Evolutionary conservation across 2,329 filamentous ascomycete genomes (phyloP), one percentile per base, ranked within the genome.

Genomic region (Anisogramma anomala): DNA sequence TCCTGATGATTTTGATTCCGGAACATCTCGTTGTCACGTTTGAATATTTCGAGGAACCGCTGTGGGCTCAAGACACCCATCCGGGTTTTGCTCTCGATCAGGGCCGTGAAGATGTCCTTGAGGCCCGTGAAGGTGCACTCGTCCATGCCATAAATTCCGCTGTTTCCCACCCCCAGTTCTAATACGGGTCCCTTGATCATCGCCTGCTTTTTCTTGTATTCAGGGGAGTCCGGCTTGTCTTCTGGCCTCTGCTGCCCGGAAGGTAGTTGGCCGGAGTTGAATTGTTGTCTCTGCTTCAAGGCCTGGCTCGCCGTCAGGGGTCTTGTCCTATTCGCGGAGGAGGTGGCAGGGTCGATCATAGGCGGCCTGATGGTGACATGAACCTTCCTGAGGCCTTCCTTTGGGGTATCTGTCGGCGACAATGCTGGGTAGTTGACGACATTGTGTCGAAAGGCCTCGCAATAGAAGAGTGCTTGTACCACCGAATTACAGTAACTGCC

Each of bases 131-230:
- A 98, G 3, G 94, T 80, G 46, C 85, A 93, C 57, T 96, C 89
- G 36, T 85, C 77, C 88, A 96, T 95, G 52, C 84, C 85, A 56
- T 95, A 94, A 14, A 79, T 75, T 33, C 71, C 70, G 6, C 80
- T 72, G 55, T 87, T 91, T 53, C 93, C 85, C 52, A 83, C 80
- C 36, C 81, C 77, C 60, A 96, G 74, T 53, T 93, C 84, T 42
- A 68, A 52, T 2, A 53, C 48, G 1, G 62, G 64, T 11, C 59
- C 55, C 2, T 48, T 33, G 3, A 45, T 71, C 68, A 96, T 79
- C 14, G 88, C 88, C 58, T 91, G 79, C 64, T 94, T 95, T 70
- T 98, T 98, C 65, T 95, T 95, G 65, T 91, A 94, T 63, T 98
- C 91, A 1, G 89, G 86, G 1, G 88, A 88, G 55, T 96, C 88